Conservation (phyloP, 1,284 basidiomycete species). For the Albatrellus sp. region DNA sequence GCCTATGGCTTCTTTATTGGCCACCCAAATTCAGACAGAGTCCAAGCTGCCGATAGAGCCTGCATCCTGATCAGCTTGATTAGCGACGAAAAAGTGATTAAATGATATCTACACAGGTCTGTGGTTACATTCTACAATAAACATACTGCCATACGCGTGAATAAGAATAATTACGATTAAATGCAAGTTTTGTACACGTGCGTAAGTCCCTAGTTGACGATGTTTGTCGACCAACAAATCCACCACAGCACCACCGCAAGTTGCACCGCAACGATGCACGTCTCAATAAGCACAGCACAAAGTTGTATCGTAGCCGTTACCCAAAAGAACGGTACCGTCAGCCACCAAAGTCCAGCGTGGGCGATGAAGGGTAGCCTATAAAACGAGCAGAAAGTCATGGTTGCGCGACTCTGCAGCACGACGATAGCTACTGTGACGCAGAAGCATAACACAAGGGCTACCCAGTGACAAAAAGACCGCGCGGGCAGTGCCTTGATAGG, state of each 20-base stretch:
- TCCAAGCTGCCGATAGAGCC: constrained; percentile 5
- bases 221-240: constrained; percentile 50
- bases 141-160: not conserved
- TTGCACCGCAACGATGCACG: constrained; percentile 40
- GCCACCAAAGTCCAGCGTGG: constrained; percentile 45
- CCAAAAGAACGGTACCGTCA: constrained; percentile 47
- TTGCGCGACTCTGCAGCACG: constrained; percentile 41
- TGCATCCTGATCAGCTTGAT: too few species aligned
- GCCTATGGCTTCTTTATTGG: not conserved
- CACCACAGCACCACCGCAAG: constrained; percentile 52
- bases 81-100: not conserved
- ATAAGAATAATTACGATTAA: too few species aligned
- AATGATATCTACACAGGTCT: too few species aligned
- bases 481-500: constrained; percentile 41
- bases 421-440: constrained; percentile 29
- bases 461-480: constrained; percentile 56
- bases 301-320: constrained; percentile 47
- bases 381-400: constrained; percentile 33
- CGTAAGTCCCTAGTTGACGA: constrained; percentile 25
- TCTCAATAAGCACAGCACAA: constrained; percentile 43
- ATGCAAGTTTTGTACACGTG: too few species aligned
- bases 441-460: constrained; percentile 41
- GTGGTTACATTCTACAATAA: not conserved
- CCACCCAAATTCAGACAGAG: not conserved
- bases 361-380: constrained; percentile 43